Evolutionary conservation across 306 rosid species (phyloP).

Genomic region (Prunus dulcis): DNA sequence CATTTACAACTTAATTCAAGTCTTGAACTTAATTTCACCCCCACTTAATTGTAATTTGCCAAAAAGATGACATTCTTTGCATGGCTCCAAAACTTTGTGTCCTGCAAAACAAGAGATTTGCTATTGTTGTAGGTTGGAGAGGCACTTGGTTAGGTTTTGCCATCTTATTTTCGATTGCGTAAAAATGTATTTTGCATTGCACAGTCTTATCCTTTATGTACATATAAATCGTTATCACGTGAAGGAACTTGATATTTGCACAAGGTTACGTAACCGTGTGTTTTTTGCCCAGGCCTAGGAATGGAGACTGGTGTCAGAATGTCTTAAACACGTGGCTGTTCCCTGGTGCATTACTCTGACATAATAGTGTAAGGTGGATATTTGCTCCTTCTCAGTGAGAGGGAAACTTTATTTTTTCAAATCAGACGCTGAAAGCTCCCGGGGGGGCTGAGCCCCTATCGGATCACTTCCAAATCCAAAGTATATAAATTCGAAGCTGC

Average conservation of each 20-base stretch:
- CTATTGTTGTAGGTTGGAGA: too few relatives aligned
- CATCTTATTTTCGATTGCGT: too few relatives aligned
- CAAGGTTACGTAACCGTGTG: not conserved
- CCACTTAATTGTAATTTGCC: too few relatives aligned
- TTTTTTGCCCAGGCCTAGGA: not conserved
- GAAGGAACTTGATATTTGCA: not conserved
- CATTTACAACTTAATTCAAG: not conserved
- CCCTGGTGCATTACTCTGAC: not conserved
- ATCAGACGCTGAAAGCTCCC: not conserved
- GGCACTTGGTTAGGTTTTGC: too few relatives aligned
- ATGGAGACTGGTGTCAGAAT: not conserved
- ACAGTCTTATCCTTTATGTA: accelerated
- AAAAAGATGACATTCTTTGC: too few relatives aligned
- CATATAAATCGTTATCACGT: too few relatives aligned
- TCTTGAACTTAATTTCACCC: not conserved
- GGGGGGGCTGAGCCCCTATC: not conserved
- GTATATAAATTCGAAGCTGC: not conserved
- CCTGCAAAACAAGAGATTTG: too few relatives aligned
- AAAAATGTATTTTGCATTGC: too few relatives aligned
- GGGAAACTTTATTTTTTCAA: not conserved
- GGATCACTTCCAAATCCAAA: not conserved
- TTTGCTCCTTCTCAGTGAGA: not conserved
- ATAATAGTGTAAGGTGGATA: not conserved
- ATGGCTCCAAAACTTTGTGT: too few relatives aligned
- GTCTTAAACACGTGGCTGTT: not conserved